Base-by-base conservation (phyloP, 2,329 filamentous ascomycete species). In the Pseudogymnoascus sp. region DNA sequence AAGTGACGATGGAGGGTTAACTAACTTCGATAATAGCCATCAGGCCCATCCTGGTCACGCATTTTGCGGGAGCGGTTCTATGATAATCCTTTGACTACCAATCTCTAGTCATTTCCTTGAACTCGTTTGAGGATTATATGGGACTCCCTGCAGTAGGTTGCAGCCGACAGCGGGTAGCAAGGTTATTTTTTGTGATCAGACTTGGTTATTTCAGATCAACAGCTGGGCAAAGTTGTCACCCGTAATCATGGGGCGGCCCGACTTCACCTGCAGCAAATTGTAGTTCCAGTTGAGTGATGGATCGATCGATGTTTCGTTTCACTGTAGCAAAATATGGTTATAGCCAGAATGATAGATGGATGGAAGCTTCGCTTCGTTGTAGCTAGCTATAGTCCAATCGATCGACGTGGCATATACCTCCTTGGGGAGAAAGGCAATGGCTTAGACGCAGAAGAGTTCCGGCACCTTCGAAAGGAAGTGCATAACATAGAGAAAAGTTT, bases 1-100 rank as follows among this genome's bases (percentile, higher is more conserved):
- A 55, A 55, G 48, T 18, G 10, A 33, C 48, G 48, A 55, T 55
- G 48, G 48, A 18, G 48, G 45, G n/a, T 55, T 21, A 33, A 55
- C 48, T 55, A 13, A 55, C 48, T n/a, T 55, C 48, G 48, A 55
- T 35, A 12, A 13, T 55, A 33, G 48, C 48, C 48, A 55, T 55
- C 48, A 55, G 29, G 15, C 48, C 48, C 29, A 21, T 5, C 12
- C 10, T 55, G 48, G 15, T 29, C 29, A 33, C 29, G 4, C 48
- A 55, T 55, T 55, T 21, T 4, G 48, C n/a, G 48, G 29, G 6
- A 12, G 35, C 29, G 29, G 48, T 35, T 33, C n/a, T 55, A 55
- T 55, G n/a, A 35, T 55, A 18, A 35, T 55, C 29, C 48, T 21
- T 55, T n/a, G n/a, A 31, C 31, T n/a, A 4, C n/a, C 6, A 9